These are phyloP conservation scores for Calonectria pteridis DNA, from an alignment of 2,329 filamentous ascomycete genomes.

Conservation along the genomic window DNA sequence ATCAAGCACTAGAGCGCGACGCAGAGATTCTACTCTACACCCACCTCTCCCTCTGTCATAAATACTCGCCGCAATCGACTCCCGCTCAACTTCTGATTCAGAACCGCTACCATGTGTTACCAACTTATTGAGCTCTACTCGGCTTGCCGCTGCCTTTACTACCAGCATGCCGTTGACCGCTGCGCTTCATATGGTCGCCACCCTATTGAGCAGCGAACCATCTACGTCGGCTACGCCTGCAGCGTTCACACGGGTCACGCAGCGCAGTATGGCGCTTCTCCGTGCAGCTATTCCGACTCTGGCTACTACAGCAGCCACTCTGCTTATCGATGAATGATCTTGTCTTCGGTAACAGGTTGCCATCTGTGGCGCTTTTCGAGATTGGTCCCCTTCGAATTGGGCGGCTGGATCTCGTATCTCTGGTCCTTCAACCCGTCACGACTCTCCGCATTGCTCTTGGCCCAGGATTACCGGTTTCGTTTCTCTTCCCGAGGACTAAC, in stretches of 20 bases:
- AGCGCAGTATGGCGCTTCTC: constrained; percentile 55
- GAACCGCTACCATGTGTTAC: constrained; percentile 78
- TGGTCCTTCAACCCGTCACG: constrained; percentile 62
- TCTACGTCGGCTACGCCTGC: constrained; percentile 88
- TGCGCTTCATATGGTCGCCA: constrained; percentile 84
- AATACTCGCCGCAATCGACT: constrained; percentile 23
- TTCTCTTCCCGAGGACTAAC: constrained; percentile 49
- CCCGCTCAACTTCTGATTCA: constrained; percentile 32
- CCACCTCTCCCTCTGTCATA: constrained; percentile 15
- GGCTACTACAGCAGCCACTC: constrained; percentile 65
- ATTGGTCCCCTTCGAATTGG: constrained; percentile 58
- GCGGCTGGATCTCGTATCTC: constrained; percentile 62
- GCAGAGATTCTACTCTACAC: constrained; percentile 15
- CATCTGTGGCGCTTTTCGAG: constrained; percentile 55
- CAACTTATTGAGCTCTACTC: constrained; percentile 89
- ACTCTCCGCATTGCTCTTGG: constrained; percentile 62
- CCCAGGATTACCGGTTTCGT: constrained; percentile 57
- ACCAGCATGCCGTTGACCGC: constrained; percentile 86
- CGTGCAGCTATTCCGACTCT: constrained; percentile 64
- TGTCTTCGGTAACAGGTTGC: constrained; percentile 65
- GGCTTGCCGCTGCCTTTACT: constrained; percentile 89
- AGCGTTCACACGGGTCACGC: constrained; percentile 48
- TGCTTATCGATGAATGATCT: constrained; percentile 64
- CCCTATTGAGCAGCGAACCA: constrained; percentile 77
- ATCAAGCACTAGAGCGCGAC: constrained; percentile 17